Evolutionary conservation across 352 stramenopile genomes (phyloP), one percentile per base, ranked within the genome.

Genomic region (Pythium rhizo-oryzae): DNA sequence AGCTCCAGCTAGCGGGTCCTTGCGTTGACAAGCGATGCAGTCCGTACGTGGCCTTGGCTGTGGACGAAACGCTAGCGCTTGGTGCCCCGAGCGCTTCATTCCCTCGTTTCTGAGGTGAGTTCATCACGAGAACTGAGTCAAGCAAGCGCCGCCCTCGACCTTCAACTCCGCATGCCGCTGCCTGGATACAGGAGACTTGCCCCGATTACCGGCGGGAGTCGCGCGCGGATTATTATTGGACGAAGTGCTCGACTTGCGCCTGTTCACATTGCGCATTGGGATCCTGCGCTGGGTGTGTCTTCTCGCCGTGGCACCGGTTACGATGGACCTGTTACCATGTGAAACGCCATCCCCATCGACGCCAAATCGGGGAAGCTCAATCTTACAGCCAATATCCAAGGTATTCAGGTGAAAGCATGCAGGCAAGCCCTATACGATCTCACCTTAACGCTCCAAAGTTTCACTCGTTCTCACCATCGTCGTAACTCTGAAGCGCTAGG

Each of bases 41-140:
- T 30, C 19, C 39, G 47, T 59, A 67, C 59, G 28, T 55, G 8
- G 37, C 52, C 59, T 67, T 67, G 47, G 30, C n/a, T 43, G 59
- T n/a, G 4, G 57, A 39, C 11, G 23, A 18, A 25, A 1, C 30
- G 24, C 52, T 44, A 6, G 57, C 30, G 24, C 52, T 44, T 1
- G 57, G 11, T 4, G 28, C 18, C 15, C 39, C 30, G 28, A 35
- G 23, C 11, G 21, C 41, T 7, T 62, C 56, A n/a, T 16, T 21
- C 19, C 21, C 39, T 7, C 56, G 41, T 23, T 64, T 64, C 18
- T 54, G 57, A 47, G 57, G 57, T 21, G 44, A 55, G n/a, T 35
- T 54, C 57, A 64, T 64, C 19, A 24, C 44, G 25, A 37, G 41
- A 12, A 25, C 2, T 35, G 52, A 30, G 47, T n/a, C 52, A 16